These are phyloP conservation scores for Xylogone sp. DNA, from an alignment of 2,329 filamentous ascomycete genomes.

Conservation along the genomic window DNA sequence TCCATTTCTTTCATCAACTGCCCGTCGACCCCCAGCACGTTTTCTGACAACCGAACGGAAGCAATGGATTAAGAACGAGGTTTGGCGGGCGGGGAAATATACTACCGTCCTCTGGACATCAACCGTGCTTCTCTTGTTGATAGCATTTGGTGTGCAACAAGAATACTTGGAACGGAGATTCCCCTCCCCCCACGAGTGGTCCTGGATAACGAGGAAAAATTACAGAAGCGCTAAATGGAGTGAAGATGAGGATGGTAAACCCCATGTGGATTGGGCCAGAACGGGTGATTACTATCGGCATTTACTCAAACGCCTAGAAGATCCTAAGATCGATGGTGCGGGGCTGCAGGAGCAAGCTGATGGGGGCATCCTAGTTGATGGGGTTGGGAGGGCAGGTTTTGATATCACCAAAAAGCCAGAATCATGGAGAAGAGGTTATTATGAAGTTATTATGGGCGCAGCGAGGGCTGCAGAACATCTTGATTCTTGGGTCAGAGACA, in stretches of 20 bases:
- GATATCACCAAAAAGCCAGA: slow-evolving; percentile 60
- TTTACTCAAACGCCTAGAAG: slow-evolving; percentile 65
- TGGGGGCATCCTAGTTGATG: slow-evolving; percentile 50
- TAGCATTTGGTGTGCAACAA: slow-evolving; percentile 64
- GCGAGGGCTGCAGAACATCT: slow-evolving; percentile 76
- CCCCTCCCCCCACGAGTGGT: slow-evolving; percentile 83
- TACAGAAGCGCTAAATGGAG: slow-evolving; percentile 50
- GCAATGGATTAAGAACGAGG: slow-evolving; percentile 65
- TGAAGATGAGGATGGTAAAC: slow-evolving; percentile 10
- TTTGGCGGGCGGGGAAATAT: slow-evolving; percentile 66
- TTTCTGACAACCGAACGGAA: slow-evolving; percentile 77
- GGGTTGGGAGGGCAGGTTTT: slow-evolving; percentile 42
- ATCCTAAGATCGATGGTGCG: slow-evolving; percentile 63
- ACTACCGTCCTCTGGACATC: slow-evolving; percentile 63
- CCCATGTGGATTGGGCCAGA: slow-evolving; percentile 57
- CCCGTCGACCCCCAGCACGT: slow-evolving; percentile 46
- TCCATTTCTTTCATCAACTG: slow-evolving; percentile 53
- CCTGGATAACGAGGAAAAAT: slow-evolving; percentile 62
- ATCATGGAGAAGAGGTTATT: slow-evolving; percentile 83
- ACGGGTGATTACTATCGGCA: slow-evolving; percentile 58
- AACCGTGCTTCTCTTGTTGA: slow-evolving; percentile 54
- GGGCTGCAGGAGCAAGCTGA: slow-evolving; percentile 51
- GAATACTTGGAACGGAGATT: slow-evolving; percentile 72
- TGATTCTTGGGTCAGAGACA: slow-evolving; percentile 74
- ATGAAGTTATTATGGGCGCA: slow-evolving; percentile 72